Percentiles rank a stretch among this genome's conserved stretches.
These are phyloP conservation scores for Globisporangium uncinulatum DNA, from an alignment of 352 stramenopile species.

Conservation along the genomic window DNA sequence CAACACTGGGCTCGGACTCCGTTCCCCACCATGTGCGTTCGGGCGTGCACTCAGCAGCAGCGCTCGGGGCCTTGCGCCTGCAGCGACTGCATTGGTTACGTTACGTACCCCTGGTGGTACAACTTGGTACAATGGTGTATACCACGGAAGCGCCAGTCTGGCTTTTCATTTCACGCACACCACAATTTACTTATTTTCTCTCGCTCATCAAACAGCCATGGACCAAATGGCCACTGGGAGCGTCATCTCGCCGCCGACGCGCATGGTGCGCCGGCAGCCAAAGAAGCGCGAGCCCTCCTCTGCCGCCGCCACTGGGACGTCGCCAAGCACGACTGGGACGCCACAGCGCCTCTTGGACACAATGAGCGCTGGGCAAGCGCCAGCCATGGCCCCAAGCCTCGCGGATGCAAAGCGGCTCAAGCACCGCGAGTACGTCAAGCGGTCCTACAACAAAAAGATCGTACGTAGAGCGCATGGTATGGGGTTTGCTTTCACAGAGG, in stretches of 20 bases:
- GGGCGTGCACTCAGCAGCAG: too few relatives aligned
- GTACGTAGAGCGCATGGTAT: slow-evolving; percentile 21
- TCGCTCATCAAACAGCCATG: background rate
- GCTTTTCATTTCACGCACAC: background rate
- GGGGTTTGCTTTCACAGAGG: too few relatives aligned
- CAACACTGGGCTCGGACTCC: too few relatives aligned
- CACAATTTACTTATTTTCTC: too few relatives aligned
- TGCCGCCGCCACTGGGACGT: background rate
- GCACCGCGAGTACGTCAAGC: slow-evolving; percentile 65
- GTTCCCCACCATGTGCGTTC: too few relatives aligned
- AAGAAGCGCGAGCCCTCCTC: too few relatives aligned
- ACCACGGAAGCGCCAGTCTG: background rate
- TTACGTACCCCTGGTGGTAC: too few relatives aligned
- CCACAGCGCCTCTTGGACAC: background rate
- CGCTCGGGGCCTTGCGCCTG: too few relatives aligned
- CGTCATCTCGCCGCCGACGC: too few relatives aligned
- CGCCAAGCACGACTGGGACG: background rate
- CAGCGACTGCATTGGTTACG: too few relatives aligned
- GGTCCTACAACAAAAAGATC: slow-evolving; percentile 70
- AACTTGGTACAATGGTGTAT: background rate
- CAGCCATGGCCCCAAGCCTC: slow-evolving; percentile 7
- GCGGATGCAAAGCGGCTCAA: slow-evolving; percentile 50
- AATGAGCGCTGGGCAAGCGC: too few relatives aligned
- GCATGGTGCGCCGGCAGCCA: background rate
- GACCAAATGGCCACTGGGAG: background rate